These are phyloP conservation scores for Wickerhamomyces sp. DNA, from an alignment of 1,139 yeast species.

Conservation along the genomic window DNA sequence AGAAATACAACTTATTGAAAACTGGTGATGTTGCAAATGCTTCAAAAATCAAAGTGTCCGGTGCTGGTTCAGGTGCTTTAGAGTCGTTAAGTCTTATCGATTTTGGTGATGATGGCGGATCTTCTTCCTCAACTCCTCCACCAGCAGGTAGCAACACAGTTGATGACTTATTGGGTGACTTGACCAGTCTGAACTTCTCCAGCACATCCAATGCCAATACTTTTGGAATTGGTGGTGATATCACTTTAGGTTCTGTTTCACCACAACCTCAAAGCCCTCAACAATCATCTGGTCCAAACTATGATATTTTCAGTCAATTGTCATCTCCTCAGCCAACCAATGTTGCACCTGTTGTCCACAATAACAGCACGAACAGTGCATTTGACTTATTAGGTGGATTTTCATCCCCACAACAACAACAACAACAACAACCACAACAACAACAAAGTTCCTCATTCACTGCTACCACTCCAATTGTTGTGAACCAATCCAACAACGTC, in stretches of 20 bases:
- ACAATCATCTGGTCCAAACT: constrained; percentile 20
- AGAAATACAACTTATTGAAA: constrained; percentile 62
- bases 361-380: constrained; percentile 1
- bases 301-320: constrained; percentile 29
- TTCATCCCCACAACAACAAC: constrained; percentile 17
- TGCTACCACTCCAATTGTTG: constrained; percentile 7
- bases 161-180: constrained; percentile 67
- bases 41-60: constrained; percentile 43
- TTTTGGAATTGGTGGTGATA: constrained; percentile 37
- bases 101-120: constrained; percentile 60
- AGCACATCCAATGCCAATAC: constrained; percentile 28
- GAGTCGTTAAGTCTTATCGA: constrained; percentile 65
- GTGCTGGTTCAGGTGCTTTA: constrained; percentile 34
- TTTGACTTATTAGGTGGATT: constrained; percentile 17
- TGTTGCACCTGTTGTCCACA: background rate
- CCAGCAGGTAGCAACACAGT: constrained; percentile 45
- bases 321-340: constrained; percentile 14
- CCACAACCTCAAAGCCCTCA: constrained; percentile 20
- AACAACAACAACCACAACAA: constrained; percentile 11
- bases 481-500: constrained; percentile 45
- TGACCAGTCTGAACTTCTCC: constrained; percentile 56
- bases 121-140: constrained; percentile 30
- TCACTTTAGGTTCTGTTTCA: constrained; percentile 31
- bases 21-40: constrained; percentile 63
- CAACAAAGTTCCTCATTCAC: constrained; percentile 15